A percentile compares a stretch with the other conserved stretches of the same genome.
Evolutionary conservation across 257 asterid species (phyloP).

Genomic region (Knoxia roxburghii): DNA sequence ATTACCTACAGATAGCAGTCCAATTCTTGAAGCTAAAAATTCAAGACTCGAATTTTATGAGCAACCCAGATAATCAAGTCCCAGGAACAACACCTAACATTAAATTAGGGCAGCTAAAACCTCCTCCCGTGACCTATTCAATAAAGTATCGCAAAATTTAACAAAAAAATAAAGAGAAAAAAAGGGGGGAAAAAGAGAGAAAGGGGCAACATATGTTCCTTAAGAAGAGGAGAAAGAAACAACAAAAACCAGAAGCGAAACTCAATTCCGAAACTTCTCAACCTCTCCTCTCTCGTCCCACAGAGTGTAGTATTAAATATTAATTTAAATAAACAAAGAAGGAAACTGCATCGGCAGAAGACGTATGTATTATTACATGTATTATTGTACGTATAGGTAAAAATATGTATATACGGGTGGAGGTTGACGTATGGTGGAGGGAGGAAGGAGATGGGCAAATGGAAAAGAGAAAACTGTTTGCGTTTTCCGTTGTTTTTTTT

Average conservation of each 20-base stretch:
- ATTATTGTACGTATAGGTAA: background rate
- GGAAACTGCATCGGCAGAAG: background rate
- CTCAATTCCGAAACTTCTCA: constrained; percentile 7
- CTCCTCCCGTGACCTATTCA: background rate
- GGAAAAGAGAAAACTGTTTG: background rate
- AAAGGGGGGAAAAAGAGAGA: background rate
- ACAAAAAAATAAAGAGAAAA: background rate
- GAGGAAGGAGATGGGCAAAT: background rate
- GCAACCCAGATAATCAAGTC: background rate
- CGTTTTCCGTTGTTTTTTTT: background rate
- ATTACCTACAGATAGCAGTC: background rate
- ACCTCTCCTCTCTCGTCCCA: constrained; percentile 3
- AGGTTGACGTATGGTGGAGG: constrained; percentile 5
- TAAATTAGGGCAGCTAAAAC: background rate
- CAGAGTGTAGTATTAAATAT: background rate
- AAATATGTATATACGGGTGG: background rate
- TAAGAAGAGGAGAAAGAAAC: constrained; percentile 19
- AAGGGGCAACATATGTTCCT: background rate
- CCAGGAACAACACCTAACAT: background rate
- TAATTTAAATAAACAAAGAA: background rate
- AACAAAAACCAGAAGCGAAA: constrained; percentile 3
- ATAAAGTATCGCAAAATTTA: constrained; percentile 1
- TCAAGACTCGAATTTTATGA: background rate
- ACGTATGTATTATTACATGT: background rate
- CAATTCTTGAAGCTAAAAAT: background rate